Percentiles rank a stretch among this genome's conserved stretches.
phyloP scores from a whole-genome alignment of 768 basidiomycete genomes.

The Daedaleopsis nitida region DNA sequence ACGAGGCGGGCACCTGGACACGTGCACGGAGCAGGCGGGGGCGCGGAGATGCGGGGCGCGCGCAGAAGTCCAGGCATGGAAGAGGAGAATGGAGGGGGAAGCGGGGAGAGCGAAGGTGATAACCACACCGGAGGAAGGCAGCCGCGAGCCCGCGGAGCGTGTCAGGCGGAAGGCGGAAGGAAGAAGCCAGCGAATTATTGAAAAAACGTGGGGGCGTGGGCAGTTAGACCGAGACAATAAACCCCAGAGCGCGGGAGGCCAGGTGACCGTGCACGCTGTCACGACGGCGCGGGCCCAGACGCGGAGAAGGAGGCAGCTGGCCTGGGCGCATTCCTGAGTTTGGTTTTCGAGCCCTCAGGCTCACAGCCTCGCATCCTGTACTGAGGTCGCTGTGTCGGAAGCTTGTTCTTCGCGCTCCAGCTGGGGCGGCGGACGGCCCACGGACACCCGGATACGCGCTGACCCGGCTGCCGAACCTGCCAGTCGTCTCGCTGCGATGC shows the following conservation, averaged over 20 bases:
- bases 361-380: no score
- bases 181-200: slow-evolving; percentile 4
- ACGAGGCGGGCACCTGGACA: not conserved
- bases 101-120: not conserved
- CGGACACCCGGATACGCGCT: not conserved
- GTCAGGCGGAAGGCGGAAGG: not conserved
- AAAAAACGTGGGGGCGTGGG: not conserved
- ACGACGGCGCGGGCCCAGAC: no score
- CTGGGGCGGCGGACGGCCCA: no score
- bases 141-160: not conserved
- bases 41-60: not conserved
- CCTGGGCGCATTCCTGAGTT: no score
- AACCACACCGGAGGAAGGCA: not conserved
- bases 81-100: not conserved
- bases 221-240: no score
- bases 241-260: no score
- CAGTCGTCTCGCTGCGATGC: no score
- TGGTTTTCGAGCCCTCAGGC: no score
- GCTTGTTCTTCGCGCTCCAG: not conserved
- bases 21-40: not conserved
- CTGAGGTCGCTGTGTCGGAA: not conserved
- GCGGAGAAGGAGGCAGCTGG: no score
- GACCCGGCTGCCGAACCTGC: not conserved
- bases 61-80: not conserved
- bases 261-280: no score